Evolutionary conservation across 2,329 filamentous ascomycete species (phyloP).

Genomic region (Arthrobotrys musiformis): DNA sequence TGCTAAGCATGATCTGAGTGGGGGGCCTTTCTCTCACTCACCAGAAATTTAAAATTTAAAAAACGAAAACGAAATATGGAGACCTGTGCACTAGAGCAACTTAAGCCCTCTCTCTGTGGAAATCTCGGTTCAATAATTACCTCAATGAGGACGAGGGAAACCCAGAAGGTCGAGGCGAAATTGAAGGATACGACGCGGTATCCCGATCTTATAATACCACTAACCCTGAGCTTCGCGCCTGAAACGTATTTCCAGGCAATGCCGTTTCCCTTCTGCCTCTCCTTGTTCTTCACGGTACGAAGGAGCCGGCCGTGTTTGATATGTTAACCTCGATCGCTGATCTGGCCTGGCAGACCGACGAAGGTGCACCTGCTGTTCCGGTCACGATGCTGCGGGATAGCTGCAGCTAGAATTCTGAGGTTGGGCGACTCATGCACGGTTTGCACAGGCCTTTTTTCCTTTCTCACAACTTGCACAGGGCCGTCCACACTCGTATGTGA

Average conservation of each 20-base stretch:
- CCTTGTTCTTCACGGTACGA: constrained; percentile 3
- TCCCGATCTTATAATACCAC: constrained; percentile 43
- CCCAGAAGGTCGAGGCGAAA: constrained; percentile 31
- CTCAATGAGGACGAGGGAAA: constrained; percentile 38
- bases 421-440: constrained; percentile 54
- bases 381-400: constrained; percentile 55
- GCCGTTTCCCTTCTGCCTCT: background rate
- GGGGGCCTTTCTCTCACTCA: constrained; percentile 37
- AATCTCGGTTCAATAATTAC: constrained; percentile 55
- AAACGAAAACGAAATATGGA: constrained; percentile 12
- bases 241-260: constrained; percentile 40
- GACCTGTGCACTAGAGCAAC: background rate
- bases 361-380: constrained; percentile 56
- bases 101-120: constrained; percentile 26
- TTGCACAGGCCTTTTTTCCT: constrained; percentile 37
- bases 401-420: constrained; percentile 55
- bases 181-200: constrained; percentile 39
- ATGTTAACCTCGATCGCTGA: constrained; percentile 51
- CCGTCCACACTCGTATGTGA: constrained; percentile 30
- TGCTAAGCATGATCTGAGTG: constrained; percentile 31
- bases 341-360: constrained; percentile 54
- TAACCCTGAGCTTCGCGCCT: constrained; percentile 36
- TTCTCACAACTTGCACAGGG: constrained; percentile 22
- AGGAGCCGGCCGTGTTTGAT: constrained; percentile 22
- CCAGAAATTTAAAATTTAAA: constrained; percentile 19